These are phyloP conservation scores for Aphanomyces euteiches DNA, from an alignment of 352 stramenopile genomes.

Conservation along the genomic window DNA sequence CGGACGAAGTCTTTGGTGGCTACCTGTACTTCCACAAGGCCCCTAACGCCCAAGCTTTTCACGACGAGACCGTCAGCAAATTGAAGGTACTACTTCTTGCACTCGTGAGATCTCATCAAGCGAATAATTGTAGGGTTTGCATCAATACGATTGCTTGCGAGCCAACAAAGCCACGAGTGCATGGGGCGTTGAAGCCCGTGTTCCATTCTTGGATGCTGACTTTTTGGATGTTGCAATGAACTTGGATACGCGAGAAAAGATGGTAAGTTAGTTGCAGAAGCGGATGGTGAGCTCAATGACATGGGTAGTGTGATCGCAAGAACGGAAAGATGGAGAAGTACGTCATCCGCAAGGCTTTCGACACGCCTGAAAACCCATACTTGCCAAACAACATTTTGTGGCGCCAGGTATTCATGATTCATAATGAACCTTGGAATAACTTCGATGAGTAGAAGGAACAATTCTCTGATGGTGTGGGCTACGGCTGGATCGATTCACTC, in stretches of 20 bases:
- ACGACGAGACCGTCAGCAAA: constrained; percentile 94
- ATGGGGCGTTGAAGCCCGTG: constrained; percentile 96
- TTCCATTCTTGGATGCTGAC: constrained; percentile 98
- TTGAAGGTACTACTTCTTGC: constrained; percentile 45
- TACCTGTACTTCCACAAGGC: constrained; percentile 99
- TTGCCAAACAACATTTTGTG: constrained; percentile 97
- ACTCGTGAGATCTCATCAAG: too few species aligned
- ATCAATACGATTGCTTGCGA: constrained; percentile 98
- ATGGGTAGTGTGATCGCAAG: constrained; percentile 43
- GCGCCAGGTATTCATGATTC: constrained; percentile 75
- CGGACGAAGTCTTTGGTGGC: constrained; percentile 97
- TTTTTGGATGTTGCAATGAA: constrained; percentile 99
- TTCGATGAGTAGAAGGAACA: constrained; percentile 91
- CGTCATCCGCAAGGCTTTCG: constrained; percentile 98
- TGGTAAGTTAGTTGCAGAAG: constrained; percentile 62
- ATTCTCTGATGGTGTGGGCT: constrained; percentile 99
- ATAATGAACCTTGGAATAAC: background rate
- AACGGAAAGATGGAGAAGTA: constrained; percentile 98
- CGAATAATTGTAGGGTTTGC: constrained; percentile 48
- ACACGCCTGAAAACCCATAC: constrained; percentile 96
- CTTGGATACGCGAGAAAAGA: constrained; percentile 96
- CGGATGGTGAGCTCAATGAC: background rate
- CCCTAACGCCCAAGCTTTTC: constrained; percentile 90
- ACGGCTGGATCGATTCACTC: constrained; percentile 98
- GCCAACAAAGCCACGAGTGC: constrained; percentile 98